These are phyloP conservation scores for Uronychia setigera DNA, from an alignment of 73 alveolate genomes.

Conservation along the genomic window DNA sequence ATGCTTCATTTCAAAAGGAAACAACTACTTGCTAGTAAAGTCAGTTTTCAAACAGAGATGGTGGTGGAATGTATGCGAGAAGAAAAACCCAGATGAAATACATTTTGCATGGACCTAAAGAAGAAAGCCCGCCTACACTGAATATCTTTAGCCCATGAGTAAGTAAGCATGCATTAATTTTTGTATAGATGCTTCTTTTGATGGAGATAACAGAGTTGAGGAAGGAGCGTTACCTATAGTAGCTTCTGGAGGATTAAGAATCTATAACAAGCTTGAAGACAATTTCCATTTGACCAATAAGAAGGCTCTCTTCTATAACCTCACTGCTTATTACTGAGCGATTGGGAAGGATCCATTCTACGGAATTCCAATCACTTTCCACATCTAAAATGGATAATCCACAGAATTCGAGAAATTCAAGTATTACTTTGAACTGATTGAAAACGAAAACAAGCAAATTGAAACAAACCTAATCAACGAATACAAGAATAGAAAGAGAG, in stretches of 20 bases:
- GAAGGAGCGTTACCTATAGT: not conserved
- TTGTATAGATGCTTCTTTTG: no score
- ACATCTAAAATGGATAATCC: conserved; percentile 12
- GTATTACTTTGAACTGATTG: conserved; percentile 8
- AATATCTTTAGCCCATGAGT: not conserved
- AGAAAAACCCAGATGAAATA: conserved; percentile 23
- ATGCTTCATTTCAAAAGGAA: conserved; percentile 23
- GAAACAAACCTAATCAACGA: not conserved
- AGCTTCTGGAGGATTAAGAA: not conserved
- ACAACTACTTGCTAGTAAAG: conserved; percentile 16
- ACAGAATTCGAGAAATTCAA: conserved; percentile 23
- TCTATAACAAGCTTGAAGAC: conserved; percentile 30
- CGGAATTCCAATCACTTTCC: conserved; percentile 36
- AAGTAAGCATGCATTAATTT: not conserved
- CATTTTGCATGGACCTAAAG: conserved; percentile 39
- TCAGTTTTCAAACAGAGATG: conserved; percentile 24
- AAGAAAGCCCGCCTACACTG: conserved; percentile 17
- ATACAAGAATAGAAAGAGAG: not conserved
- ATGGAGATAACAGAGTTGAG: no score
- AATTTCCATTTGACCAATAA: conserved; percentile 38
- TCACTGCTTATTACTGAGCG: conserved; percentile 30
- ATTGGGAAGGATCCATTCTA: conserved; percentile 10
- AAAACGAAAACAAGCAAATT: not conserved
- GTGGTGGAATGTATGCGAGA: conserved; percentile 43
- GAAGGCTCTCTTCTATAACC: conserved; percentile 33